Evolutionary conservation across 306 rosid genomes (phyloP), one percentile per base, ranked within the genome.

Genomic region (Cicer chorassanicum): DNA sequence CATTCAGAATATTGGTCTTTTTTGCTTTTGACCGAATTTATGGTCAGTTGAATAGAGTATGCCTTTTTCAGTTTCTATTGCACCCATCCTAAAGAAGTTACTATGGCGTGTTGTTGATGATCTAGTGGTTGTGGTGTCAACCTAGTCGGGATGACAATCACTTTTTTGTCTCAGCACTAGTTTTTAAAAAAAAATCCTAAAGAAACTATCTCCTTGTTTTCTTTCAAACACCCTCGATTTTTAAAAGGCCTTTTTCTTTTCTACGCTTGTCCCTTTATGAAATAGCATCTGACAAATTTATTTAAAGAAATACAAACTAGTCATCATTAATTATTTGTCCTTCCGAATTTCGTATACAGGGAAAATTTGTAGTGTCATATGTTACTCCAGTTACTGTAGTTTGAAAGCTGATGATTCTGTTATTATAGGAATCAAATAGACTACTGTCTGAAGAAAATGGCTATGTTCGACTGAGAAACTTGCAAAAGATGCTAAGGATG

Each of bases 361-460:
- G 19, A 9, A 13, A 15, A 59, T 15, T 11, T 13, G 41, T 34
- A 65, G 8, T 61, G 15, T 79, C 16, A 10, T 29, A 69, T 56
- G 74, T 55, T 66, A 55, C 77, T 56, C 42, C 19, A 80, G 54
- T 53, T 74, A 72, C 68, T 74, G 49, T 73, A 43, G 39, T 65
- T 13, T 19, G 77, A 78, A 76, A 66, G 76, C 69, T 81, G 53
- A 84, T 77, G 73, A 36, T 42, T 70, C 61, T 78, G 50, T 49
- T 66, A 41, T 76, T 78, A 53, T 82, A 94, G 99, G 96, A 89
- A 64, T 86, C 87, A 34, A 86, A 74, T 74, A 86, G 77, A 68
- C 70, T 82, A 65, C 86, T 90, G 50, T 67, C 75, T 61, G 90
- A 93, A 70, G 96, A 88, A 74, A 87, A 80, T 57, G 97, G 92